Base-by-base conservation (phyloP, 2,329 filamentous ascomycete species). In the Curvularia verruculosa region DNA sequence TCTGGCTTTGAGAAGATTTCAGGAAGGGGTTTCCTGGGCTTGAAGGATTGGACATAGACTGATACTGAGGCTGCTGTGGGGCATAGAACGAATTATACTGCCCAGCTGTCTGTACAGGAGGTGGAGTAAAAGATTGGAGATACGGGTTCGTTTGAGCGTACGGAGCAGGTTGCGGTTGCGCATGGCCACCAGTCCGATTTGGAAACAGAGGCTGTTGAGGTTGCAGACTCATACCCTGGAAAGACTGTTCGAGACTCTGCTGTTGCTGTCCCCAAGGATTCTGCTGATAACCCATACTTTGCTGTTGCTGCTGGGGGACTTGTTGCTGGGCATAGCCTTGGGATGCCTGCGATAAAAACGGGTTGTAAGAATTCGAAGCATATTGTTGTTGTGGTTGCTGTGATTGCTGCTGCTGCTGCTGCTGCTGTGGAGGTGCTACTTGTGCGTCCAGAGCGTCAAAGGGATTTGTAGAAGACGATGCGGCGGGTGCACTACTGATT, bases 131-230 rank as follows among this genome's bases (percentile, higher is more conserved):
- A 6, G 76, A 72, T 31, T 78, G 75, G 39, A 75, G 70, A 57
- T 77, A 79, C 3, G 77, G 77, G 56, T 79, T 79, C 28, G 69
- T 73, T 52, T 74, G 73, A 5, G 69, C 68, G 29, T 71, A 75
- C 29, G 72, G 73, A 8, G 72, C 71, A 23, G 56, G 69, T 19
- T 80, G 81, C 15, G 60, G 52, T 75, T 75, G 60, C 10, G 75
- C 77, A 58, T 63, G 83, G 21, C 86, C 90, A 52, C 90, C 89
- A 1, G 90, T 93, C 52, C 88, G 87, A 68, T 92, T 87, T 7
- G 90, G 89, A 72, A 93, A 92, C 28, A 92, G 80, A 36, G 85
- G 65, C 36, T 71, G 70, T 37, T 66, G 67, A 28, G 59, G 45
- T 36, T 69, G 68, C 36, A 61, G 59, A 24, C 70, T 71, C 28